A percentile compares a stretch with the other conserved stretches of the same genome.
Evolutionary conservation across 495 filamentous ascomycete species (phyloP).

Genomic region (Oleoguttula mirabilis): DNA sequence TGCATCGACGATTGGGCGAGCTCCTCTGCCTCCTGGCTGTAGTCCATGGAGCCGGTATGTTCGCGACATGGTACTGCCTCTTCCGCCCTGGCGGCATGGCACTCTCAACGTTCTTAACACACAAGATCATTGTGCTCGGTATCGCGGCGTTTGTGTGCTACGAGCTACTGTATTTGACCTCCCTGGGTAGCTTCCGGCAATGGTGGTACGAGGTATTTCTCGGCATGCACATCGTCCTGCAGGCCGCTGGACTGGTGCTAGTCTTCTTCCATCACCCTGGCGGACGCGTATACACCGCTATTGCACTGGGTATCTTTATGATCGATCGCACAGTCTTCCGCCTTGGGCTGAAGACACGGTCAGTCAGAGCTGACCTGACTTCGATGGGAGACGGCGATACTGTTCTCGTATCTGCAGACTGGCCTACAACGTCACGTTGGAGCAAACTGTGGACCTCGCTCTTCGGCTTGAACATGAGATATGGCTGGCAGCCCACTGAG

Average conservation of each 20-base stretch:
- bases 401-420: constrained; percentile 33
- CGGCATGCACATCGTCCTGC: constrained; percentile 43
- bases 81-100: constrained; percentile 32
- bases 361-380: constrained; percentile 33
- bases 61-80: constrained; percentile 35
- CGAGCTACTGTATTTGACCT: constrained; percentile 40
- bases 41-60: constrained; percentile 37
- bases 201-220: constrained; percentile 49
- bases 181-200: constrained; percentile 37
- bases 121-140: constrained; percentile 33
- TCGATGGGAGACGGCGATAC: constrained; percentile 42
- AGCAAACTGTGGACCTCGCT: background rate
- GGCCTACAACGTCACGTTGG: constrained; percentile 13
- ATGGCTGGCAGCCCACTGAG: constrained; percentile 45
- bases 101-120: constrained; percentile 31
- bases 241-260: constrained; percentile 39
- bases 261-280: constrained; percentile 42
- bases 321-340: constrained; percentile 47
- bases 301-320: constrained; percentile 42
- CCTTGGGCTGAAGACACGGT: constrained; percentile 34
- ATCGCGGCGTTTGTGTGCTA: constrained; percentile 40
- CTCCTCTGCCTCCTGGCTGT: constrained; percentile 35
- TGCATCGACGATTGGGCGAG: constrained; percentile 44
- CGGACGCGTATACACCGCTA: constrained; percentile 31
- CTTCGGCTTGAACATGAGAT: constrained; percentile 24